Conservation (phyloP, 495 filamentous ascomycete species). For the Peziza echinospora region DNA sequence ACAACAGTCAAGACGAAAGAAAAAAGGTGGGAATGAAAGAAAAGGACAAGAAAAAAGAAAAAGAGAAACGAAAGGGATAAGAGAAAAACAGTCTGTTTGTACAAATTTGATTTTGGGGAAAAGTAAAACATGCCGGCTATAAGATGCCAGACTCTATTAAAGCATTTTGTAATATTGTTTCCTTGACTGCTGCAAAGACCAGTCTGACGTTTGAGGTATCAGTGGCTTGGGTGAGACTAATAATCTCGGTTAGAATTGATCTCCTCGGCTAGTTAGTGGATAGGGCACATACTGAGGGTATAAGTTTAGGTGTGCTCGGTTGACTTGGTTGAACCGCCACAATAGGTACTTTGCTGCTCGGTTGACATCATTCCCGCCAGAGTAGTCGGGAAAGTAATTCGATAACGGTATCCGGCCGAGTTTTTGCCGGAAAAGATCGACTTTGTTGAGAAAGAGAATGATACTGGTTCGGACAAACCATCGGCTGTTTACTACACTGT, state of each 20-base stretch:
- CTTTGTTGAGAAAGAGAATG: constrained; percentile 95
- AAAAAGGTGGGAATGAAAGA: not conserved
- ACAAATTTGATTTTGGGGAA: too few species aligned
- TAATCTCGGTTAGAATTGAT: constrained; percentile 20
- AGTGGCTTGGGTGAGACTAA: constrained; percentile 88
- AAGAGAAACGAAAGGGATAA: constrained; percentile 7
- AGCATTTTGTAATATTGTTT: constrained; percentile 95
- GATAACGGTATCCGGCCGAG: constrained; percentile 68
- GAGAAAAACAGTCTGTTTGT: constrained; percentile 12
- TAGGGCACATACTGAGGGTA: constrained; percentile 69
- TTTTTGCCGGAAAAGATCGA: constrained; percentile 91
- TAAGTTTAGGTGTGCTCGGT: constrained; percentile 82
- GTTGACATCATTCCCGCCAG: constrained; percentile 90
- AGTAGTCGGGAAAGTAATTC: constrained; percentile 95
- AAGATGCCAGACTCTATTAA: constrained; percentile 95
- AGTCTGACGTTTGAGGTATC: constrained; percentile 95
- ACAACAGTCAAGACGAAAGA: not conserved
- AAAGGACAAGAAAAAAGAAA: not conserved
- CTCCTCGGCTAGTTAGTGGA: not conserved
- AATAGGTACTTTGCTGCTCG: constrained; percentile 92
- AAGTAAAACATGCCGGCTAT: constrained; percentile 35
- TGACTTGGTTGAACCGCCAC: constrained; percentile 98
- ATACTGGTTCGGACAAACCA: constrained; percentile 99
- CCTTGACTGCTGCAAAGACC: constrained; percentile 94
- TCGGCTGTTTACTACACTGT: constrained; percentile 93